phyloP scores from a whole-genome alignment of 176 grass and related monocot species.

The Triticum turgidum region DNA sequence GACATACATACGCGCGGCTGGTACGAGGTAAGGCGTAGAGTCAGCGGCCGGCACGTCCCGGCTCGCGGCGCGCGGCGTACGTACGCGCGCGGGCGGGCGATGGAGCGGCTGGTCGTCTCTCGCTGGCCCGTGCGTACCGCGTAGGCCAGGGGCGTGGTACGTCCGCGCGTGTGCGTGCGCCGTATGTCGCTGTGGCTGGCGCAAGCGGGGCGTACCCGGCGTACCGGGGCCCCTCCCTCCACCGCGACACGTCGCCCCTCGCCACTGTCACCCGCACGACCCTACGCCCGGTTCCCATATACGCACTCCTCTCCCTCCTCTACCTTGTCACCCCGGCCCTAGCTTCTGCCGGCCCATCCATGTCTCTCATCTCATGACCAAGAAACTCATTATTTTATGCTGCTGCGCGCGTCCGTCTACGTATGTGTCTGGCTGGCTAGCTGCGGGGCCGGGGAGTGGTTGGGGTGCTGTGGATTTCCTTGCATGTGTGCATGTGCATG shows the following conservation, averaged over 20 bases:
- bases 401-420: no score
- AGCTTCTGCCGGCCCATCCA: no score
- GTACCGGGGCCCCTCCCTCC: not conserved
- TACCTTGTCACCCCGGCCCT: not conserved
- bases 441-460: no score
- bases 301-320: not conserved
- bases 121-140: not conserved
- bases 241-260: conserved; percentile 24
- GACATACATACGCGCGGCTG: not conserved
- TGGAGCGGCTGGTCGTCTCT: not conserved
- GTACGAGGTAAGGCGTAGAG: not conserved
- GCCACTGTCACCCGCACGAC: conserved; percentile 33
- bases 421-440: not conserved
- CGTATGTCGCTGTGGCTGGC: conserved; percentile 41
- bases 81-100: not conserved
- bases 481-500: no score
- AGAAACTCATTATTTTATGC: no score
- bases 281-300: conserved; percentile 32
- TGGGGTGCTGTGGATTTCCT: no score
- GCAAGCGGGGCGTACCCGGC: conserved; percentile 1
- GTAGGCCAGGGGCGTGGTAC: not conserved
- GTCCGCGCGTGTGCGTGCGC: not conserved
- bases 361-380: no score
- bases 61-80: not conserved
- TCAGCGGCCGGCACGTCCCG: conserved; percentile 9